phyloP scores from a whole-genome alignment of 164 flowering plant species.

The Buxus sempervirens region DNA sequence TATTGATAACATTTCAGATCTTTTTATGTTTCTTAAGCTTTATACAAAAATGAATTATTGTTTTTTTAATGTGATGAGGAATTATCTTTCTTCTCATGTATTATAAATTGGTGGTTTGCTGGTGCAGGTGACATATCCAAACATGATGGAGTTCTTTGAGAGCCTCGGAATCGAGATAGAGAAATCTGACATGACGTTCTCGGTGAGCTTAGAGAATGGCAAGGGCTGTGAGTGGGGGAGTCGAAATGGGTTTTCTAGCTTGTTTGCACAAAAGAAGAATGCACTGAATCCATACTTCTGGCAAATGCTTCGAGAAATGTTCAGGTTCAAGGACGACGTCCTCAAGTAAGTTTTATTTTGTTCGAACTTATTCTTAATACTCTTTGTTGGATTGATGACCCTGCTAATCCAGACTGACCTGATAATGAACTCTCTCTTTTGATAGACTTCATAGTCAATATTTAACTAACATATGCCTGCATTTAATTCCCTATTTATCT shows the following conservation, averaged over 20 bases:
- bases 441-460: no score
- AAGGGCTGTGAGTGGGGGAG: conserved; percentile 90
- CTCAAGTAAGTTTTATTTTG: conserved; percentile 54
- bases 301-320: conserved; percentile 73
- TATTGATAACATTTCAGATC: no score
- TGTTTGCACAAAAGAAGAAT: conserved; percentile 86
- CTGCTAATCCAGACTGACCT: no score
- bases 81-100: background rate
- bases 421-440: no score
- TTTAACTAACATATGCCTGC: no score
- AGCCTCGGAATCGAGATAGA: conserved; percentile 87
- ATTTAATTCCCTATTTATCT: no score
- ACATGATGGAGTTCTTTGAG: conserved; percentile 92
- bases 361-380: no score
- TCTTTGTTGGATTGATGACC: no score
- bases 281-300: conserved; percentile 69
- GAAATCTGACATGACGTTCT: conserved; percentile 84
- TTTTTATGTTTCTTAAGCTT: no score
- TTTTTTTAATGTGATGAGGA: no score
- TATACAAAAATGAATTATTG: no score
- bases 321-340: conserved; percentile 75
- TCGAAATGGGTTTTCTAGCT: conserved; percentile 65
- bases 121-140: conserved; percentile 86
- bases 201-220: conserved; percentile 80
- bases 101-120: background rate